Evolutionary conservation across 768 basidiomycete species (phyloP), one percentile per base, ranked within the genome.

Genomic region (Termitomyces sp.): DNA sequence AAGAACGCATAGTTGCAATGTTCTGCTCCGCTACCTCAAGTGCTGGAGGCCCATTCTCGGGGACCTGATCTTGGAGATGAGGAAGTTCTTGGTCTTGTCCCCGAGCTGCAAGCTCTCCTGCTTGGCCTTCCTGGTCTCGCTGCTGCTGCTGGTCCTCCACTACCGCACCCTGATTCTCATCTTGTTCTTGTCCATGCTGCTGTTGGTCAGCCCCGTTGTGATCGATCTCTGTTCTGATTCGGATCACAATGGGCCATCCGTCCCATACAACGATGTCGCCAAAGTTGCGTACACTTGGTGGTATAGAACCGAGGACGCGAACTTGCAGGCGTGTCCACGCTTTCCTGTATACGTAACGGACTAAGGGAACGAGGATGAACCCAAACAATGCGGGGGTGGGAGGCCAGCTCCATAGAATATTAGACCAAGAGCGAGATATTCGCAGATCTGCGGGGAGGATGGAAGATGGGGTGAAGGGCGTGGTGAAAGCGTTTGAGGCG

Each of bases 331-430:
- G 69, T 2, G 69, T 70, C 65, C 82, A 80, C 3, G 74, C 60
- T 5, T 72, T 72, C 48, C 73, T 73, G 70, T 87, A 87, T 0
- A 80, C 56, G 10, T 70, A 67, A 11, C 80, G 77, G 3, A 81
- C 70, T 50, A 85, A 56, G 0, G 86, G 86, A 7, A 85, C 71
- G 7, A 84, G 65, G 53, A 87, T 71, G 12, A 86, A 65, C 8
- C 83, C 83, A 46, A 86, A 83, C 1, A 84, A 63, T n/a, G 83
- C 65, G 0, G 86, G 86, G 0, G 86, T 82, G 5, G 86, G 86
- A 4, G 86, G 86, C 86, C 86, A 88, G 7, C 70, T 65, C 55
- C 61, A 56, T 9, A 63, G 38, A 40, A 56, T 57, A 50, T 63
- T 34, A 36, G 61, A 38, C 40, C 53, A 58, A 59, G 57, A 57